Evolutionary conservation across 1,139 yeast species (phyloP), one percentile per base, ranked within the genome.

Genomic region (Pichia sp.): DNA sequence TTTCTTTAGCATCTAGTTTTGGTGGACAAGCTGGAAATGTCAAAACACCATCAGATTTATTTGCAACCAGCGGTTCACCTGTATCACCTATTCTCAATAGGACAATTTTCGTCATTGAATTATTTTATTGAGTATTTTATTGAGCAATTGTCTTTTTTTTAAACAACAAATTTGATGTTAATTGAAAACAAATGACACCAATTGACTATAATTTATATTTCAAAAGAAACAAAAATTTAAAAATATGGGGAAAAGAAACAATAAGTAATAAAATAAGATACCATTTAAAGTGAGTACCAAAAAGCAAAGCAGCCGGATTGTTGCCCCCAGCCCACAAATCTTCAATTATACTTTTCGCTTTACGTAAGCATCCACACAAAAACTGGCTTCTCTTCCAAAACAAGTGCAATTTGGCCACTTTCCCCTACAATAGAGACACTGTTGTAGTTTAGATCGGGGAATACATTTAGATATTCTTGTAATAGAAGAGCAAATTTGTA

Each of bases 1-100:
- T 79, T 11, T 64, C 57, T 22, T 68, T 62, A 53, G 70, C 69
- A 45, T 62, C 64, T 1, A 64, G 58, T 0, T 80, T 77, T 14
- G 74, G 70, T 1, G 84, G 81, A 43, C 76, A 62, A 0, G 87
- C 73, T 0, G 91, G 91, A 33, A 85, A 71, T 19, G 83, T 79
- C 46, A 84, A 67, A 3, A 84, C 90, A 5, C 93, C 93, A 50
- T 77, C 75, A 22, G 63, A 60, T 27, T 27, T 34, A 22, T 71
- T 70, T 1, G 73, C 65, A 29, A 69, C 77, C 59, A 59, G 59
- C 55, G 88, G 89, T 53, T 74, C 79, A 6, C 90, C 90, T 6
- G 68, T 60, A 58, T 78, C 78, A 42, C 77, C 70, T 39, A 84
- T 68, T 54, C 83, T 71, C 52, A 84, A 72, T 31, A 83, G 70